These are phyloP conservation scores for Marasmius tenuissimus DNA, from an alignment of 1,284 basidiomycete genomes.

Conservation along the genomic window DNA sequence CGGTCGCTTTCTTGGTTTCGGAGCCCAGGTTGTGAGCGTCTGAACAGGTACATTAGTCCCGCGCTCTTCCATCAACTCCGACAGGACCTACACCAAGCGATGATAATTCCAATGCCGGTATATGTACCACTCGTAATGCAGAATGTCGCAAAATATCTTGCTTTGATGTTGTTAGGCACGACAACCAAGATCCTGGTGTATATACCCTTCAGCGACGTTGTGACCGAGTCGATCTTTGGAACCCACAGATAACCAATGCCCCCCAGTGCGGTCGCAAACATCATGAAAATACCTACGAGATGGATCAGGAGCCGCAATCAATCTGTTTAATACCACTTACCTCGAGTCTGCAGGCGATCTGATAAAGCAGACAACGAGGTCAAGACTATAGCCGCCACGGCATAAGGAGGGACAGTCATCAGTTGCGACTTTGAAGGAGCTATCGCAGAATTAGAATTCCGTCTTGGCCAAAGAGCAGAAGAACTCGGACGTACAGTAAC, in stretches of 20 bases:
- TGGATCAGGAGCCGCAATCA: background rate
- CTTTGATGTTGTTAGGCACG: constrained; percentile 38
- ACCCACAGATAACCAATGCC: constrained; percentile 69
- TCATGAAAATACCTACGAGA: constrained; percentile 54
- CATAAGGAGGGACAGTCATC: constrained; percentile 83
- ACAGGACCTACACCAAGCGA: constrained; percentile 66
- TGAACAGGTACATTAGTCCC: constrained; percentile 22
- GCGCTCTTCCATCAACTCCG: background rate
- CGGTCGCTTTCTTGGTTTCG: constrained; percentile 75
- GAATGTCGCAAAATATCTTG: constrained; percentile 69
- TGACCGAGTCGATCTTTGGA: background rate
- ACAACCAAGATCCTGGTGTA: constrained; percentile 11
- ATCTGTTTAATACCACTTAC: background rate
- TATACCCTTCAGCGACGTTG: background rate
- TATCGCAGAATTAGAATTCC: constrained; percentile 16
- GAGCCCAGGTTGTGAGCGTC: constrained; percentile 76
- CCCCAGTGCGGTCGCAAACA: constrained; percentile 46
- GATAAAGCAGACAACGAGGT: constrained; percentile 65
- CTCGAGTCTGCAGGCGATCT: constrained; percentile 60
- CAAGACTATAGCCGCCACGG: constrained; percentile 68
- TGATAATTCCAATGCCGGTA: constrained; percentile 62
- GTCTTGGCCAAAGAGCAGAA: background rate
- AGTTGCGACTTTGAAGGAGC: constrained; percentile 60
- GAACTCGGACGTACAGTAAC: constrained; percentile 40
- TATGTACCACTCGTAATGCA: constrained; percentile 71